phyloP scores from a whole-genome alignment of 331 rosid species.

The Quercus tomentella region DNA sequence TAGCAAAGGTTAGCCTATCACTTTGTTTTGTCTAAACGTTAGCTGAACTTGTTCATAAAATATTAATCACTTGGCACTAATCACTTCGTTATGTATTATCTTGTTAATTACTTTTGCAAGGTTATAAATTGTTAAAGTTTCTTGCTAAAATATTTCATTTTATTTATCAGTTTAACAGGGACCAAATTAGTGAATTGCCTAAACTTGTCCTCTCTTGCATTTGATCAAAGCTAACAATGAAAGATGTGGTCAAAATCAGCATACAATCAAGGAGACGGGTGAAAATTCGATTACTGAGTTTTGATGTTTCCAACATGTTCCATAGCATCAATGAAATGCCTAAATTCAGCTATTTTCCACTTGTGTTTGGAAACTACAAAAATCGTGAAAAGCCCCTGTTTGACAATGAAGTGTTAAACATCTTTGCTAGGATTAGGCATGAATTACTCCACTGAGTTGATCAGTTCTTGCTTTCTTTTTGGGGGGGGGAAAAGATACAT shows the following conservation, averaged over 20 bases:
- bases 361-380: too few species aligned
- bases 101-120: too few species aligned
- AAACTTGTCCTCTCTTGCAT: not conserved
- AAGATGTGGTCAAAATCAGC: not conserved
- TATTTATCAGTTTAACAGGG: not conserved
- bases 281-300: not conserved
- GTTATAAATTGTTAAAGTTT: too few species aligned
- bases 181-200: not conserved
- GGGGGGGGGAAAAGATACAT: too few species aligned
- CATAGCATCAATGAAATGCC: not conserved
- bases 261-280: not conserved
- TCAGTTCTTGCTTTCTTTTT: too few species aligned
- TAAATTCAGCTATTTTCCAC: too few species aligned
- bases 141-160: too few species aligned
- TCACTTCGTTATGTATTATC: too few species aligned
- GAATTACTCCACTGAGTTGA: too few species aligned
- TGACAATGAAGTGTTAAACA: too few species aligned
- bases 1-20: constrained; percentile 49
- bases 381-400: too few species aligned
- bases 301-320: not conserved
- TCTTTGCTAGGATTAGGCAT: too few species aligned
- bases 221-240: not conserved
- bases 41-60: not conserved
- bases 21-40: not conserved
- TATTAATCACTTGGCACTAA: not conserved